These are phyloP conservation scores for Leccinum variicolor DNA, from an alignment of 768 basidiomycete genomes.

Conservation along the genomic window DNA sequence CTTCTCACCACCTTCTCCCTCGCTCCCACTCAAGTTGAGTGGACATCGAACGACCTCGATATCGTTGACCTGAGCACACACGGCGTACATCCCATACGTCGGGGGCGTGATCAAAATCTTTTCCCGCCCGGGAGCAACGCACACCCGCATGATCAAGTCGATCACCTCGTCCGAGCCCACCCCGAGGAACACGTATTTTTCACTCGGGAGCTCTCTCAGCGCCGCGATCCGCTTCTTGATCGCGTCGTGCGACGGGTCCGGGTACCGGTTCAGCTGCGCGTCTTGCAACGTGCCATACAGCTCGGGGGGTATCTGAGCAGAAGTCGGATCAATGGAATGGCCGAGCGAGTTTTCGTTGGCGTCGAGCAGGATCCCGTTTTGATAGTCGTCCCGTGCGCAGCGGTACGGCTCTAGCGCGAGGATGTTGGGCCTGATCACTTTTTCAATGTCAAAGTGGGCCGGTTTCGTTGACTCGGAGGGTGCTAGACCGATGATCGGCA, in stretches of 20 bases:
- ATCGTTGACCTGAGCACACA: slow-evolving; percentile 95
- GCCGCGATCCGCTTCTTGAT: slow-evolving; percentile 76
- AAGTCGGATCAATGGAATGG: slow-evolving; percentile 58
- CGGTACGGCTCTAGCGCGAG: slow-evolving; percentile 89
- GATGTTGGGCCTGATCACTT: slow-evolving; percentile 90
- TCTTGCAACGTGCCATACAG: slow-evolving; percentile 35
- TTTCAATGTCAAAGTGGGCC: slow-evolving; percentile 80
- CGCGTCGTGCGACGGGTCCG: slow-evolving; percentile 80
- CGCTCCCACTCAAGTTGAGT: slow-evolving; percentile 52
- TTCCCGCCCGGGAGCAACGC: slow-evolving; percentile 75
- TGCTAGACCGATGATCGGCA: slow-evolving; percentile 65
- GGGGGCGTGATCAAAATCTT: slow-evolving; percentile 89
- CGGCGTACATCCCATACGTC: slow-evolving; percentile 97
- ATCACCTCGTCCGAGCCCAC: slow-evolving; percentile 98
- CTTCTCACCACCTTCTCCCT: slow-evolving; percentile 70
- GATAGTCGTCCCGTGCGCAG: slow-evolving; percentile 95
- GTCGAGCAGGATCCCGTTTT: slow-evolving; percentile 86
- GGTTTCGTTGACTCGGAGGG: slow-evolving; percentile 48
- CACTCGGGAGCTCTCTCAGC: slow-evolving; percentile 63
- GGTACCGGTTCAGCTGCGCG: slow-evolving; percentile 83
- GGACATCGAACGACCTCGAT: slow-evolving; percentile 76
- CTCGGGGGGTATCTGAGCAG: slow-evolving; percentile 29
- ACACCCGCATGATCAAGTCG: slow-evolving; percentile 88
- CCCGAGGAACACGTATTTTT: slow-evolving; percentile 82
- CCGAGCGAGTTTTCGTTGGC: slow-evolving; percentile 98